These are phyloP conservation scores for Curvularia sp. DNA, from an alignment of 2,329 filamentous ascomycete species.

Conservation along the genomic window DNA sequence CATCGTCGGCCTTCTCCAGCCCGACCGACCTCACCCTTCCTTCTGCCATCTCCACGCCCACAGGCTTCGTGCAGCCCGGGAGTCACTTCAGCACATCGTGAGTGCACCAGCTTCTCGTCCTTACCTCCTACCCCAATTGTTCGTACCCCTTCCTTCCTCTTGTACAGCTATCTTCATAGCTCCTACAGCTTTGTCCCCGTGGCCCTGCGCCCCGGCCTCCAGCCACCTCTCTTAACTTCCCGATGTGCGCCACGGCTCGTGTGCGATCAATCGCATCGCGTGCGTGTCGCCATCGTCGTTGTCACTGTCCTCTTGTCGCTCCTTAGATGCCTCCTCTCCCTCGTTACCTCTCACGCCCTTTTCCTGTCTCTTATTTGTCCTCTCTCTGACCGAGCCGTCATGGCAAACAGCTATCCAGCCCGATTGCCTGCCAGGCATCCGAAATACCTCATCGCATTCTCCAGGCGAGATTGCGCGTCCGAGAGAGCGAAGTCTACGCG, in stretches of 20 bases:
- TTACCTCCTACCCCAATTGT: slow-evolving; percentile 36
- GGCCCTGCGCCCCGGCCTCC: slow-evolving; percentile 39
- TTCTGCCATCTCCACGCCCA: slow-evolving; percentile 35
- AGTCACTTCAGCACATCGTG: slow-evolving; percentile 48
- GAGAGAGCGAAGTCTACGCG: slow-evolving; percentile 23
- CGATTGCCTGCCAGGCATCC: slow-evolving; percentile 41
- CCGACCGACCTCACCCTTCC: slow-evolving; percentile 33
- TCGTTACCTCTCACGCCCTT: slow-evolving; percentile 37
- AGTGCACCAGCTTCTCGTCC: slow-evolving; percentile 47
- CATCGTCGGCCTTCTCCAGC: slow-evolving; percentile 25
- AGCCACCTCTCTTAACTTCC: slow-evolving; percentile 42
- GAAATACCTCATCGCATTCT: slow-evolving; percentile 32
- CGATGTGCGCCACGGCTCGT: slow-evolving; percentile 41
- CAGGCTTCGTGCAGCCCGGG: slow-evolving; percentile 28
- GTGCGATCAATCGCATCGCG: slow-evolving; percentile 44
- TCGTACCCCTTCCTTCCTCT: slow-evolving; percentile 34
- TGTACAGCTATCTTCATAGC: slow-evolving; percentile 44
- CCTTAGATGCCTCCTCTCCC: slow-evolving; percentile 24
- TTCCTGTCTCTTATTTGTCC: slow-evolving; percentile 44
- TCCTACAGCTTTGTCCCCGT: slow-evolving; percentile 43
- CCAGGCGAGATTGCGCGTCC: slow-evolving; percentile 32
- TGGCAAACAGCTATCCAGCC: slow-evolving; percentile 51
- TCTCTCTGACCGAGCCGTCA: slow-evolving; percentile 51
- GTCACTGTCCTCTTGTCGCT: slow-evolving; percentile 36
- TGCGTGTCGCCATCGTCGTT: slow-evolving; percentile 13